Evolutionary conservation across 371 early-diverging fungal genomes (phyloP).

Genomic region (Haplosporangium sp.): DNA sequence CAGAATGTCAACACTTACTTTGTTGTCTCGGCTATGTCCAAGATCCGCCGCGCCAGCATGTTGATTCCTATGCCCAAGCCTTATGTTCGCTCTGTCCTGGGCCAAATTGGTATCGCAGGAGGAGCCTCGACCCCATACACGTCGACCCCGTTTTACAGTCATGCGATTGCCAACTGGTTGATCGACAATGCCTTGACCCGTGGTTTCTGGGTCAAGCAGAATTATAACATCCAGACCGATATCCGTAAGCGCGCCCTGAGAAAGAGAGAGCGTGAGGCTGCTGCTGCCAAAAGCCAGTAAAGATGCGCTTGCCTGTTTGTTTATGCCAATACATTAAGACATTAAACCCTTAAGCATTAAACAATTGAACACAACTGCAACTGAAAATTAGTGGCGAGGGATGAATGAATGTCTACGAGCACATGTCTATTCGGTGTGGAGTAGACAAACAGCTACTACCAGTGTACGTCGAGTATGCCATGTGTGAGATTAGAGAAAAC

Average conservation of each 20-base stretch:
- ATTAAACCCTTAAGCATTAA: no score
- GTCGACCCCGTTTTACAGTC: conserved; percentile 85
- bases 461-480: no score
- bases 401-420: no score
- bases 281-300: conserved; percentile 55
- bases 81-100: conserved; percentile 82
- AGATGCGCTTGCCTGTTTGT: neutral
- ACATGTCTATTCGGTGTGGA: no score
- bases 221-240: conserved; percentile 69
- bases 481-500: no score
- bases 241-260: conserved; percentile 82
- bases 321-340: no score
- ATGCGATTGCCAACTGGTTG: conserved; percentile 83
- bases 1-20: conserved; percentile 94
- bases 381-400: no score
- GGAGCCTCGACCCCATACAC: conserved; percentile 77
- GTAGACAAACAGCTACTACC: no score
- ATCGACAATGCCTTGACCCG: conserved; percentile 72
- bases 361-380: no score
- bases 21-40: conserved; percentile 94
- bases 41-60: conserved; percentile 82
- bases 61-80: conserved; percentile 85
- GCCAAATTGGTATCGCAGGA: conserved; percentile 80
- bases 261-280: conserved; percentile 74
- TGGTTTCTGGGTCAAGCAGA: conserved; percentile 74